A percentile compares a stretch with the other conserved stretches of the same genome.
These are phyloP conservation scores for Candida mattraensis DNA, from an alignment of 805 yeast genomes.

Conservation along the genomic window DNA sequence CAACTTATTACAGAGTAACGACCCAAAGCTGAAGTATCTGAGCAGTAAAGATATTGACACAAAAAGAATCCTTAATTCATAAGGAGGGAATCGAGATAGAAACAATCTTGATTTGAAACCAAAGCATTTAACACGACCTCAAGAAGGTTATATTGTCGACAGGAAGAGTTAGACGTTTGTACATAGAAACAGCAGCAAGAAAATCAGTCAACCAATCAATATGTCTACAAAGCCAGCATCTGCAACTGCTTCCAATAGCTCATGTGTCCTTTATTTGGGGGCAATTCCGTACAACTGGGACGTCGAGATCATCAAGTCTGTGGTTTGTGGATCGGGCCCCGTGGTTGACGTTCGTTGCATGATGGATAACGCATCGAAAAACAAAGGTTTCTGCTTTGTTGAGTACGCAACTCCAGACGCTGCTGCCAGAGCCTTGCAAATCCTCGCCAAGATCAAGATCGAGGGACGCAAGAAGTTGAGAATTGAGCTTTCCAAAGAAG, in stretches of 20 bases:
- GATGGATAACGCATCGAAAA: slow-evolving; percentile 56
- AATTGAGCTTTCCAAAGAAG: slow-evolving; percentile 63
- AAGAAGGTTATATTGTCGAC: too few relatives aligned
- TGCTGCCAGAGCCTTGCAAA: slow-evolving; percentile 48
- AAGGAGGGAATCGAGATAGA: too few relatives aligned
- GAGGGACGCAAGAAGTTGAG: slow-evolving; percentile 49
- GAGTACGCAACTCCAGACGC: slow-evolving; percentile 54
- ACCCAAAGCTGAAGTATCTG: too few relatives aligned
- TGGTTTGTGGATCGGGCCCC: slow-evolving; percentile 72
- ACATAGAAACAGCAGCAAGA: slow-evolving; percentile 14
- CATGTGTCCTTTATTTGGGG: slow-evolving; percentile 57
- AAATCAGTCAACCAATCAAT: too few relatives aligned
- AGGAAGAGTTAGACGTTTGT: too few relatives aligned
- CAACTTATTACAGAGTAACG: too few relatives aligned
- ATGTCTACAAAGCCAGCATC: slow-evolving; percentile 13
- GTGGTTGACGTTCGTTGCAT: slow-evolving; percentile 67
- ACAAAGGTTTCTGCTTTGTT: slow-evolving; percentile 67
- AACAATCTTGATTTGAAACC: too few relatives aligned
- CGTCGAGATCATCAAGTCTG: slow-evolving; percentile 57
- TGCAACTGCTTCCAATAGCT: slow-evolving; percentile 27
- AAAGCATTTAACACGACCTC: too few relatives aligned
- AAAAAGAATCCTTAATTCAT: too few relatives aligned
- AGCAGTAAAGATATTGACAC: too few relatives aligned
- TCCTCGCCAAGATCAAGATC: slow-evolving; percentile 45
- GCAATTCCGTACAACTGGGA: slow-evolving; percentile 74